Evolutionary conservation across 2,329 filamentous ascomycete species (phyloP).

Genomic region (Epichloe typhina): DNA sequence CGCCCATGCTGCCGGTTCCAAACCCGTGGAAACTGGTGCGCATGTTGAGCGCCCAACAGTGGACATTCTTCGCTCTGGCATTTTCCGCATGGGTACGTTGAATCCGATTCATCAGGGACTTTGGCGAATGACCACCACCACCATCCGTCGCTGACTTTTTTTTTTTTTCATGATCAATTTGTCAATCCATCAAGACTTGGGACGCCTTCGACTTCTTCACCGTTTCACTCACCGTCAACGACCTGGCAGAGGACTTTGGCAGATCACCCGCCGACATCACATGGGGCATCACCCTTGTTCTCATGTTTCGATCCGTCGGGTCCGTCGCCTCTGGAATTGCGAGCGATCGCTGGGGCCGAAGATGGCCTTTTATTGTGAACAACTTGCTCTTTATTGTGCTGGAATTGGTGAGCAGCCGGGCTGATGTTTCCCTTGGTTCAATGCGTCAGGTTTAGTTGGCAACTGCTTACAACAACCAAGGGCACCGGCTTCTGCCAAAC

Average conservation of each 20-base stretch:
- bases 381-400: slow-evolving; percentile 59
- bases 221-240: slow-evolving; percentile 44
- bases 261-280: slow-evolving; percentile 45
- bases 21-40: slow-evolving; percentile 38
- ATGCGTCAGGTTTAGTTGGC: too few relatives aligned
- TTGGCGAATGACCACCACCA: too few relatives aligned
- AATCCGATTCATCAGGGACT: not conserved
- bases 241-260: slow-evolving; percentile 38
- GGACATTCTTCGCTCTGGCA: slow-evolving; percentile 41
- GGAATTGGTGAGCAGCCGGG: slow-evolving; percentile 44
- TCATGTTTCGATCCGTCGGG: slow-evolving; percentile 47
- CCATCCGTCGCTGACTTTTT: not conserved
- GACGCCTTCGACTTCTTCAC: slow-evolving; percentile 57
- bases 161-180: not conserved
- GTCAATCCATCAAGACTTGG: slow-evolving; percentile 31
- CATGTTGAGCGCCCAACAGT: slow-evolving; percentile 36
- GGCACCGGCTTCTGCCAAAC: slow-evolving; percentile 56
- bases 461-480: slow-evolving; percentile 18
- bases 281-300: slow-evolving; percentile 50
- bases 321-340: slow-evolving; percentile 41
- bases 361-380: slow-evolving; percentile 66
- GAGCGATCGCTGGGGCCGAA: slow-evolving; percentile 43
- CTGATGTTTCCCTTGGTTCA: not conserved
- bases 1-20: slow-evolving; percentile 38
- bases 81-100: slow-evolving; percentile 42